phyloP scores from a whole-genome alignment of 1,284 basidiomycete species.

The Apiotrichum sp. region DNA sequence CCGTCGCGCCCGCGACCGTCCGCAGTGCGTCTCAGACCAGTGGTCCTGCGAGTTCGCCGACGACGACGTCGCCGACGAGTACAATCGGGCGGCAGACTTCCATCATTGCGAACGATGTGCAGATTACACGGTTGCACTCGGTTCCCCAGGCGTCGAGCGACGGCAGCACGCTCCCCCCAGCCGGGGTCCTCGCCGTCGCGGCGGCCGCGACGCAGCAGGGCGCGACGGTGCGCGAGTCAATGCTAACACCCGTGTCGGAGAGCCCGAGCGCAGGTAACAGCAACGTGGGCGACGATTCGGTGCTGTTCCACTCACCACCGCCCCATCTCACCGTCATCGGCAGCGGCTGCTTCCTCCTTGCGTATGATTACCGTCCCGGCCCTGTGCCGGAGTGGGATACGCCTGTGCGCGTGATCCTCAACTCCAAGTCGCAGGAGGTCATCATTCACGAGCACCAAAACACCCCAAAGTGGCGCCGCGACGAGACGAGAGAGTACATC shows the following conservation, averaged over 20 bases:
- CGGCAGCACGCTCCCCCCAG: not conserved
- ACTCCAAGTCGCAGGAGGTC: slow-evolving; percentile 3
- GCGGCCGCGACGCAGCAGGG: not conserved
- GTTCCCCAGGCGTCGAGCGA: not conserved
- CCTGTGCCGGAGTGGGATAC: not conserved
- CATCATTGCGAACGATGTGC: not conserved
- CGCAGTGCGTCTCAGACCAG: not conserved
- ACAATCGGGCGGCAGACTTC: not conserved
- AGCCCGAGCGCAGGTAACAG: no score
- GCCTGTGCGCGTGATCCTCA: not conserved
- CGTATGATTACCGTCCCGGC: not conserved
- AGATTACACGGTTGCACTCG: not conserved
- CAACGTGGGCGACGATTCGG: not conserved
- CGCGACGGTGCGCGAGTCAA: not conserved
- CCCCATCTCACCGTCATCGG: not conserved
- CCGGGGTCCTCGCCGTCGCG: not conserved
- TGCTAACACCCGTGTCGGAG: not conserved
- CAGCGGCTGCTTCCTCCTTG: not conserved
- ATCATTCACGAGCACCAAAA: slow-evolving; percentile 1
- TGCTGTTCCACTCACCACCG: not conserved
- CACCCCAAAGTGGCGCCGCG: not conserved
- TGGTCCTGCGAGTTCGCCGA: not conserved
- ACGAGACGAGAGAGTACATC: slow-evolving; percentile 1
- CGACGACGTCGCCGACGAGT: not conserved
- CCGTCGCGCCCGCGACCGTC: not conserved